These are phyloP conservation scores for Globisporangium heterothallicum DNA, from an alignment of 352 stramenopile genomes.

Conservation along the genomic window DNA sequence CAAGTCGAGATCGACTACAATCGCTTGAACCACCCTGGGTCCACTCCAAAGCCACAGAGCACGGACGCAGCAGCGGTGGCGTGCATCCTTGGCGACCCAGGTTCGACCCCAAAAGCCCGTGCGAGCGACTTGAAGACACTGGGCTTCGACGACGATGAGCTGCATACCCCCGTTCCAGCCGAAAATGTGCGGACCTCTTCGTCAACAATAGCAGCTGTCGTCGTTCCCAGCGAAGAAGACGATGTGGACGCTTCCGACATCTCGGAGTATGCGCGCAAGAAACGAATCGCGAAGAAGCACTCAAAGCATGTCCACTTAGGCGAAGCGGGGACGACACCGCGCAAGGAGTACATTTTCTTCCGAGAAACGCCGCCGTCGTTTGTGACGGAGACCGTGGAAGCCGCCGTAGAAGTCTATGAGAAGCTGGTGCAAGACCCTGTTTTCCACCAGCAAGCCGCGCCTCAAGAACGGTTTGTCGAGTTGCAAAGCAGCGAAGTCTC, in stretches of 20 bases:
- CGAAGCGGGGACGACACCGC: conserved; percentile 49
- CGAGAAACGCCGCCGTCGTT: conserved; percentile 73
- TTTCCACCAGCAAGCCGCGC: conserved; percentile 24
- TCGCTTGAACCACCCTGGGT: conserved; percentile 50
- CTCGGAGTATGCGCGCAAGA: conserved; percentile 50
- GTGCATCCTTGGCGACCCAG: conserved; percentile 43
- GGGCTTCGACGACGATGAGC: conserved; percentile 51
- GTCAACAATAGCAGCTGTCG: too few relatives aligned
- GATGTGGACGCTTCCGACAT: conserved; percentile 14
- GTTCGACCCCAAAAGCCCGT: conserved; percentile 54
- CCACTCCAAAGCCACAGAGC: conserved; percentile 38
- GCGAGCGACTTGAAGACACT: conserved; percentile 35
- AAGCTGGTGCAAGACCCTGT: conserved; percentile 42
- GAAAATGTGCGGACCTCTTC: conserved; percentile 9
- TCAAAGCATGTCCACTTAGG: conserved; percentile 58
- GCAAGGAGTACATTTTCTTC: conserved; percentile 84
- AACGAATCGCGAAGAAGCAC: conserved; percentile 33
- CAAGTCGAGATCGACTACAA: conserved; percentile 34
- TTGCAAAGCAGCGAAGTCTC: conserved; percentile 71
- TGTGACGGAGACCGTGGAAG: conserved; percentile 73
- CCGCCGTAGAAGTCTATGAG: conserved; percentile 43
- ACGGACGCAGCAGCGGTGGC: conserved; percentile 7
- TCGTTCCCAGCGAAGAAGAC: conserved; percentile 1
- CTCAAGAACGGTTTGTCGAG: conserved; percentile 61
- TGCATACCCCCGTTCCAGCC: conserved; percentile 6